Percentiles rank a stretch among this genome's conserved stretches.
phyloP scores from a whole-genome alignment of 2,329 filamentous ascomycete species.

The Fusarium bulbicola region DNA sequence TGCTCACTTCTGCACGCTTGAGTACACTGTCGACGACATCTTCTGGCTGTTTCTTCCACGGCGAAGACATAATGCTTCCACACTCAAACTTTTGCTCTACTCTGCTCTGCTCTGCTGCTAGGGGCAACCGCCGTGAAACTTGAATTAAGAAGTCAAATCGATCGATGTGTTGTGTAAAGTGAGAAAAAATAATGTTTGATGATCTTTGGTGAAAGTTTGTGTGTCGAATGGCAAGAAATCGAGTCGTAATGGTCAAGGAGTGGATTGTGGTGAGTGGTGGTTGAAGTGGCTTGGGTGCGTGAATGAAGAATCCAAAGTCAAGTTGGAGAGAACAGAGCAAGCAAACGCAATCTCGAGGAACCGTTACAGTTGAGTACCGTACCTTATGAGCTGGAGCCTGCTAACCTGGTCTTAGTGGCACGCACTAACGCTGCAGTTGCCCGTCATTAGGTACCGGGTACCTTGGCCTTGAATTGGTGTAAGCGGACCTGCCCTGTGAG shows the following conservation, averaged over 20 bases:
- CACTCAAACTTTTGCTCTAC: conserved; percentile 22
- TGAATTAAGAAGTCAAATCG: conserved; percentile 3
- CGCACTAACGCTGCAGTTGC: conserved; percentile 17
- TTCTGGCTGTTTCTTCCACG: conserved; percentile 70
- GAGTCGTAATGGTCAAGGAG: conserved; percentile 19
- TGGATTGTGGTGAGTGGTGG: conserved; percentile 28
- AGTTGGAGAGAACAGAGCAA: conserved; percentile 19
- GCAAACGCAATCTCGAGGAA: conserved; percentile 17
- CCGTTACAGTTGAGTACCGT: conserved; percentile 17
- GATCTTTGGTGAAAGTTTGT: not conserved
- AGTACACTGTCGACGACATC: conserved; percentile 74
- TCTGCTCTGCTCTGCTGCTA: conserved; percentile 32
- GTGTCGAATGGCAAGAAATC: conserved; percentile 15
- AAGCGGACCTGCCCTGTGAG: conserved; percentile 13
- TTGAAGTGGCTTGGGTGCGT: conserved; percentile 16
- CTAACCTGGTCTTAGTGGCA: conserved; percentile 19
- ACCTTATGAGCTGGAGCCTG: conserved; percentile 19
- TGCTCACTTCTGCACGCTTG: conserved; percentile 78
- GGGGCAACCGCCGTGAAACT: conserved; percentile 29
- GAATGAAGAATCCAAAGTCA: conserved; percentile 21
- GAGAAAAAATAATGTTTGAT: not conserved
- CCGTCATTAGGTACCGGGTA: conserved; percentile 25
- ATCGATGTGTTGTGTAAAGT: not conserved
- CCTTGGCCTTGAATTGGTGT: not conserved
- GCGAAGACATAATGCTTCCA: conserved; percentile 62